Base-by-base conservation (phyloP, 192 early-diverging fungal genomes). In the Coemansia sp. region DNA sequence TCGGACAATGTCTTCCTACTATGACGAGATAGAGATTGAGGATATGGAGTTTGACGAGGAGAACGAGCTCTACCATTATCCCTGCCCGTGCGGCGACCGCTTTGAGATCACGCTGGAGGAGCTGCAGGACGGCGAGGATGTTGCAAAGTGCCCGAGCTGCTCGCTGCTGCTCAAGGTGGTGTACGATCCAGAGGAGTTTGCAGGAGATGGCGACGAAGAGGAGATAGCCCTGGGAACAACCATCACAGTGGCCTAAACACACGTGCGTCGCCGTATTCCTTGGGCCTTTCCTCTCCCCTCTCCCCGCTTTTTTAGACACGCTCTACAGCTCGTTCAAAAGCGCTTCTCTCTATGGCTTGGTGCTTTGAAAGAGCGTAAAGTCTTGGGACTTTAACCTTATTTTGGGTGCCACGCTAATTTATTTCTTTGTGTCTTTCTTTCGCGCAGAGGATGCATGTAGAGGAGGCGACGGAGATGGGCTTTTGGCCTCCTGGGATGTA, bases 71-170 rank as follows among this genome's bases (percentile, higher is more conserved):
- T 98, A 92, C 78, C 81, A 80, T 41, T 98, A 94, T 59, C 95
- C 95, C 22, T 98, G 93, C 63, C 95, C 95, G 2, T 98, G 95
- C 75, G 95, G 95, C 10, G 95, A 98, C 81, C 80, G 83, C 19
- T 98, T 98, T 60, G 77, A 88, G 56, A 95, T 95, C 53, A 84
- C 87, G 4, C 60, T 81, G 64, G 86, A 88, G 38, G 83, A 92
- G 18, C 61, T 98, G 3, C 54, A 67, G 34, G 79, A 86, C 49
- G 91, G 92, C 25, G 93, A 94, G 44, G 88, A 89, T 40, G 83
- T 95, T 45, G 95, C 90, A 11, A 78, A 79, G 47, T 98, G 95
- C 66, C 93, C 93, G 6, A 87, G 85, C 47, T 98, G 95, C 73
- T 95, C 93, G 13, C 80, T 98, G 29, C 83, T 95, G 23, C 83